Base-by-base conservation (phyloP, 257 asterid species). In the Knoxia roxburghii region DNA sequence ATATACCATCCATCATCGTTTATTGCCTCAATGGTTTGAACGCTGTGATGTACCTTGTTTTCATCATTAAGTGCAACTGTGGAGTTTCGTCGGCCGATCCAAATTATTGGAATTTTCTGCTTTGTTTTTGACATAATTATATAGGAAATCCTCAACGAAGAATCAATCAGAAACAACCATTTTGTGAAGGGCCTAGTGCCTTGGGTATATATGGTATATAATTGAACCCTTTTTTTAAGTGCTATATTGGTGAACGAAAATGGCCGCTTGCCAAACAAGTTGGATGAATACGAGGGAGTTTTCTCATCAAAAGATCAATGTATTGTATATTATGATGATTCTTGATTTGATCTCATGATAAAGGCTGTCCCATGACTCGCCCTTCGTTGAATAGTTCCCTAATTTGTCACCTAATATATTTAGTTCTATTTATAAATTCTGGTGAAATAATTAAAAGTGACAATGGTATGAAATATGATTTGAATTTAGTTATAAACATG, bases 11-110 rank as follows among this genome's bases (percentile, higher is more conserved):
- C 64, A 18, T 33, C 26, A 33, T 32, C 13, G 13, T 40, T 1
- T 13, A 40, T 5, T 40, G 2, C 64, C 21, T 58, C 64, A 58
- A 58, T 58, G 64, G 64, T 20, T 32, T 32, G 46, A 45, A 58
- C 20, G 45, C 29, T 33, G 50, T n/a, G 41, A n/a, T n/a, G n/a
- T n/a, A n/a, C 27, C 15, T 74, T 63, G 68, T 69, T 49, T 74
- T 64, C 69, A 69, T 74, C 78, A 69, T 23, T 61, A 9, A 27
- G n/a, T n/a, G n/a, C n/a, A n/a, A n/a, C n/a, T n/a, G n/a, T n/a
- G n/a, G n/a, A n/a, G n/a, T n/a, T n/a, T n/a, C n/a, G n/a, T n/a
- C n/a, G n/a, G n/a, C n/a, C n/a, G n/a, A n/a, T n/a, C n/a, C n/a
- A n/a, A n/a, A n/a, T n/a, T n/a, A n/a, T n/a, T n/a, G n/a, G n/a